Evolutionary conservation across 768 basidiomycete species (phyloP).

Genomic region (Strobilomyces echinocephalus): DNA sequence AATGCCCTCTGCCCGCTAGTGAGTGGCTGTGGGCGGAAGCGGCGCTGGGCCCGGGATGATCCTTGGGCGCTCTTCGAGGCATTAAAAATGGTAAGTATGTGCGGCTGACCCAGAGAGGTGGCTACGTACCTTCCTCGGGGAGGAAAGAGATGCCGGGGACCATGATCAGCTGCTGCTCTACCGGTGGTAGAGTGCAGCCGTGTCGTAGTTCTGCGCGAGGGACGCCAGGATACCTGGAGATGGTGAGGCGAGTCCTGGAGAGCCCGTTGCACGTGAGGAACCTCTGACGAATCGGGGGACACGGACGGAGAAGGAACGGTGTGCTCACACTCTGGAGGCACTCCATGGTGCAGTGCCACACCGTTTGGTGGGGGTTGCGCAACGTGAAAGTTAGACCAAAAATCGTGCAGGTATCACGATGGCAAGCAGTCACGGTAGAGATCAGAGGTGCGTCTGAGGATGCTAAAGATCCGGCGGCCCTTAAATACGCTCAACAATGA

Average conservation of each 20-base stretch:
- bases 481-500: slow-evolving; percentile 24
- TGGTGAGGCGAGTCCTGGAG: slow-evolving; percentile 77
- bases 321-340: slow-evolving; percentile 61
- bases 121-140: slow-evolving; percentile 63
- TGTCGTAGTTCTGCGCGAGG: slow-evolving; percentile 50
- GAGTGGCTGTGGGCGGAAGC: slow-evolving; percentile 65
- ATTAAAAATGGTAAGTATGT: slow-evolving; percentile 6
- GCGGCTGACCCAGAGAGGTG: not conserved
- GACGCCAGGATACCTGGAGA: slow-evolving; percentile 51
- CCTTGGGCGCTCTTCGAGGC: slow-evolving; percentile 59
- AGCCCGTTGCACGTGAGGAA: slow-evolving; percentile 3
- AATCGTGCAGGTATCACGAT: no score
- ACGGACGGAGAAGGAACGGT: not conserved
- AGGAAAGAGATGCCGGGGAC: slow-evolving; percentile 78
- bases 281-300: slow-evolving; percentile 17
- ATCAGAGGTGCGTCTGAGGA: slow-evolving; percentile 16
- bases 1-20: slow-evolving; percentile 58
- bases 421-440: not conserved
- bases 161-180: slow-evolving; percentile 58
- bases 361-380: slow-evolving; percentile 79
- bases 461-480: not conserved
- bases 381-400: slow-evolving; percentile 68
- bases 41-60: slow-evolving; percentile 66
- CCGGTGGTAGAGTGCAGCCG: slow-evolving; percentile 71
- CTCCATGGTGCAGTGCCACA: slow-evolving; percentile 79